Conservation (phyloP, 2,329 filamentous ascomycete species). For the Reticulascus tulasneorum region DNA sequence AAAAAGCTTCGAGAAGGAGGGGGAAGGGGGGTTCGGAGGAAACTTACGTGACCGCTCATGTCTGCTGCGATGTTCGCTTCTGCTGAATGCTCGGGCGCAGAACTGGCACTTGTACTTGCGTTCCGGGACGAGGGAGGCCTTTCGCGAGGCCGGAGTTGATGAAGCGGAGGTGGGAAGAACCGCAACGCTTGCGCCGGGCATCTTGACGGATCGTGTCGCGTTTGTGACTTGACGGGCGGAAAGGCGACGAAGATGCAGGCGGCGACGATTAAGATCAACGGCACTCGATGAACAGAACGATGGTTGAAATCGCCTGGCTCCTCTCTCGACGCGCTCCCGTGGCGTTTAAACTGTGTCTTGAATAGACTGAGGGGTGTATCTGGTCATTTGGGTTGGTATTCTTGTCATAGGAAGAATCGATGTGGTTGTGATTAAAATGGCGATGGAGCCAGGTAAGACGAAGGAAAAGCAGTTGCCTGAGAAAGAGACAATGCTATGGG, state of each 20-base stretch:
- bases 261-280: conserved; percentile 25
- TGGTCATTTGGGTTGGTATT: conserved; percentile 18
- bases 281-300: conserved; percentile 41
- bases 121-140: conserved; percentile 75
- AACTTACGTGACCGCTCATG: conserved; percentile 97
- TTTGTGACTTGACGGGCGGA: conserved; percentile 15
- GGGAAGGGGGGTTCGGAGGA: conserved; percentile 6
- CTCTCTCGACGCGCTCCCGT: conserved; percentile 64
- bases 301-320: conserved; percentile 55
- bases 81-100: conserved; percentile 94
- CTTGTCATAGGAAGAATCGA: conserved; percentile 19
- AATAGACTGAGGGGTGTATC: conserved; percentile 19
- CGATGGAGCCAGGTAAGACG: conserved; percentile 11
- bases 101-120: conserved; percentile 99
- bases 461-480: too few species aligned
- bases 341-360: conserved; percentile 66
- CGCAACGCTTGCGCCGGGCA: conserved; percentile 69
- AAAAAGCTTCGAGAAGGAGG: conserved; percentile 7
- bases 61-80: conserved; percentile 93
- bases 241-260: conserved; percentile 20
- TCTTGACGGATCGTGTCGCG: conserved; percentile 43
- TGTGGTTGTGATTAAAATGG: too few species aligned
- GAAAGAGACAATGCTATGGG: too few species aligned
- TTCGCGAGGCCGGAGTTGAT: conserved; percentile 70
- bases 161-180: conserved; percentile 59